A percentile compares a stretch with the other conserved stretches of the same genome.
These are phyloP conservation scores for Botryotinia convoluta DNA, from an alignment of 2,329 filamentous ascomycete genomes.

Conservation along the genomic window DNA sequence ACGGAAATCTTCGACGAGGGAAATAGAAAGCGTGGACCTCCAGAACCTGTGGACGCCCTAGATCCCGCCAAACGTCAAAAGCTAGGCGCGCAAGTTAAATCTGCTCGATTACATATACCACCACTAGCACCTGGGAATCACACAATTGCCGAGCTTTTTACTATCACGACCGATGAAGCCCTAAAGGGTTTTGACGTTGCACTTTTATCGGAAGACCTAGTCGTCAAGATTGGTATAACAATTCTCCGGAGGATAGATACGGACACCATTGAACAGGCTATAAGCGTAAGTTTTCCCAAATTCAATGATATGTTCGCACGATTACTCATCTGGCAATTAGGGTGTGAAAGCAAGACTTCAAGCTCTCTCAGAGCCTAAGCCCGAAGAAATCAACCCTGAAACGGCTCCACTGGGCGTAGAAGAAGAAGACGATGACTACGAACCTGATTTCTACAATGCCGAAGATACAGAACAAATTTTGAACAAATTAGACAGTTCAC, in stretches of 20 bases:
- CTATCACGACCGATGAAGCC: slow-evolving; percentile 72
- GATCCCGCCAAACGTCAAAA: slow-evolving; percentile 82
- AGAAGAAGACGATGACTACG: slow-evolving; percentile 88
- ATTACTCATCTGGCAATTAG: slow-evolving; percentile 32
- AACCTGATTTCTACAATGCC: slow-evolving; percentile 73
- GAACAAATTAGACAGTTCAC: slow-evolving; percentile 71
- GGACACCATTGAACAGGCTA: slow-evolving; percentile 66
- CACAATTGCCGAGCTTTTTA: slow-evolving; percentile 81
- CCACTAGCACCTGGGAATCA: slow-evolving; percentile 73
- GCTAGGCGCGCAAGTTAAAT: slow-evolving; percentile 51
- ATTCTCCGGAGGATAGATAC: slow-evolving; percentile 71
- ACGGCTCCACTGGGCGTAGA: slow-evolving; percentile 63
- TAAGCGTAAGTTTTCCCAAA: slow-evolving; percentile 56
- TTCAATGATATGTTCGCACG: slow-evolving; percentile 14
- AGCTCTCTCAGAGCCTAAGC: slow-evolving; percentile 36
- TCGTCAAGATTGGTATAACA: slow-evolving; percentile 77
- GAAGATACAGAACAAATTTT: slow-evolving; percentile 76
- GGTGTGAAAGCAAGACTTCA: slow-evolving; percentile 51
- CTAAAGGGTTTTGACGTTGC: slow-evolving; percentile 81
- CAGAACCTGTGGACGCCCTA: slow-evolving; percentile 67
- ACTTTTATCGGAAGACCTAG: slow-evolving; percentile 69
- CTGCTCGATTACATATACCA: slow-evolving; percentile 47
- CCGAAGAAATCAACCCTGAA: slow-evolving; percentile 50
- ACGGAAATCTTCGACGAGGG: slow-evolving; percentile 77
- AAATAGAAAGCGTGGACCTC: slow-evolving; percentile 71